These are phyloP conservation scores for Hanseniaspora meyeri DNA, from an alignment of 805 yeast species.

Conservation along the genomic window DNA sequence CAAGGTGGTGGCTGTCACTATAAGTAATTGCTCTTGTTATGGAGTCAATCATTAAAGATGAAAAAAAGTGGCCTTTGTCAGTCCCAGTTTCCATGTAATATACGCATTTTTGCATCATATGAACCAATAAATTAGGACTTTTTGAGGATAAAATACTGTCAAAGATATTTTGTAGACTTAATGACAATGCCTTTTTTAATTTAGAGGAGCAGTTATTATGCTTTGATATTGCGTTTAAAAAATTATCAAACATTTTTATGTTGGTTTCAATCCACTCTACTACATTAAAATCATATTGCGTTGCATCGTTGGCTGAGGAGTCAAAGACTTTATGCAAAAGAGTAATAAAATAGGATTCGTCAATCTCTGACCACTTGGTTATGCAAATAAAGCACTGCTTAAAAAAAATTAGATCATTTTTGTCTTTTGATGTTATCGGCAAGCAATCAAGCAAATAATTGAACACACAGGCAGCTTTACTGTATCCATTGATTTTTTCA, in stretches of 20 bases:
- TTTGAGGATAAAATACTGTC: background rate
- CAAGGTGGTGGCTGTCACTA: background rate
- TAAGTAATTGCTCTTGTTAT: background rate
- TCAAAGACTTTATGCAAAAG: background rate
- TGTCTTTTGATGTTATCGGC: background rate
- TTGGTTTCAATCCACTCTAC: slow-evolving; percentile 3
- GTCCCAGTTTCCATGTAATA: background rate
- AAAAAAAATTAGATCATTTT: background rate
- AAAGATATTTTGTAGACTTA: background rate
- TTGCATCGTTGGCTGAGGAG: background rate
- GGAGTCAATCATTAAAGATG: background rate
- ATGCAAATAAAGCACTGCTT: background rate
- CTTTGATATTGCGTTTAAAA: background rate
- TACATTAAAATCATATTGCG: background rate
- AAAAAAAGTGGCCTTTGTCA: background rate
- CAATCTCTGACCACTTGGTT: background rate
- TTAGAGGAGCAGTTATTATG: background rate
- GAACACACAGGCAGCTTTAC: background rate
- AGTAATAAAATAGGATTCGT: background rate
- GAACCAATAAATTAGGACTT: background rate
- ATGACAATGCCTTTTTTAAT: background rate
- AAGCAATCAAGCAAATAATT: background rate
- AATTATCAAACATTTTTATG: background rate
- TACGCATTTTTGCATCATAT: slow-evolving; percentile 3
- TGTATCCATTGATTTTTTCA: background rate